Conservation (phyloP, 1,284 basidiomycete genomes). For the Uromyces viciae-fabae region DNA sequence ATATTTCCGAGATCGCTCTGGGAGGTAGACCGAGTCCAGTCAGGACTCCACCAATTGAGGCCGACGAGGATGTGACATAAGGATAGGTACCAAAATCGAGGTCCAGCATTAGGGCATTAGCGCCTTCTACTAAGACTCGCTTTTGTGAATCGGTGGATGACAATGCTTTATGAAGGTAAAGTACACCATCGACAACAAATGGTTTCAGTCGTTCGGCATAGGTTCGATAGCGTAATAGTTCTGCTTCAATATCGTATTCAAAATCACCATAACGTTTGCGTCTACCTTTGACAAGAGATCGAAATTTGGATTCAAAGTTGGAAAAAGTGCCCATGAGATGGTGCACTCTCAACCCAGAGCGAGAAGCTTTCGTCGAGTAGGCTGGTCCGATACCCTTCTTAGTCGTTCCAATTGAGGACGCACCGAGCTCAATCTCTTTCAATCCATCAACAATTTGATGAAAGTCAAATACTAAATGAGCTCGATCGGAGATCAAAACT, state of each 20-base stretch:
- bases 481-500: conserved; percentile 55
- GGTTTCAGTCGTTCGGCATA: conserved; percentile 55
- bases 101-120: conserved; percentile 56
- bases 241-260: conserved; percentile 56
- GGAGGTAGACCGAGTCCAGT: conserved; percentile 55
- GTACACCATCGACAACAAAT: conserved; percentile 55
- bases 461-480: conserved; percentile 56
- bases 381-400: conserved; percentile 56
- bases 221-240: conserved; percentile 54
- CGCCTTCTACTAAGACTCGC: conserved; percentile 55
- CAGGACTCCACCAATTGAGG: conserved; percentile 55
- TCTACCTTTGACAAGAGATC: conserved; percentile 55
- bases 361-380: conserved; percentile 56
- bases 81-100: conserved; percentile 56
- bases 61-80: conserved; percentile 55
- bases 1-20: conserved; percentile 52
- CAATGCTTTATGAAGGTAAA: conserved; percentile 55
- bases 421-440: conserved; percentile 56
- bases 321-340: conserved; percentile 54
- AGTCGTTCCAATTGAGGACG: conserved; percentile 54
- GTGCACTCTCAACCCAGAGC: conserved; percentile 55
- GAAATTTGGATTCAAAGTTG: conserved; percentile 54
- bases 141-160: conserved; percentile 49
- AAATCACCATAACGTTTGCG: conserved; percentile 57
- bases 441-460: conserved; percentile 56